Conservation (phyloP, 106 monocot species). For the Agapanthus africanus region DNA sequence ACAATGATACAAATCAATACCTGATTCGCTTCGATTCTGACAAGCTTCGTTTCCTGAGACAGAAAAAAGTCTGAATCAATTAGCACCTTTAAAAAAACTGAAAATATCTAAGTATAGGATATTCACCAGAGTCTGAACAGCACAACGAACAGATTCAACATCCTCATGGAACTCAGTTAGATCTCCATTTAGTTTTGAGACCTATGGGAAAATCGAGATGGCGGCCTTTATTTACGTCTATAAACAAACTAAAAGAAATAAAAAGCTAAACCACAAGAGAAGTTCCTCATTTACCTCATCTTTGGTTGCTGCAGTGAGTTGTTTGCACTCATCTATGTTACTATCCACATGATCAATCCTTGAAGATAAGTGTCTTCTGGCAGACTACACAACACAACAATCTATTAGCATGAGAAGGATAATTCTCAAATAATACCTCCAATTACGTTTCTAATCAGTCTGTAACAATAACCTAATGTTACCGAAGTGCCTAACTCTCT, state of each 20-base stretch:
- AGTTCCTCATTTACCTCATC: conserved; percentile 28
- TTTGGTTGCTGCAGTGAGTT: conserved; percentile 41
- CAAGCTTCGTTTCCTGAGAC: conserved; percentile 53
- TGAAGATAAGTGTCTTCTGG: conserved; percentile 47
- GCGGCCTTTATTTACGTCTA: not conserved
- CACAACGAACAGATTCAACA: conserved; percentile 50
- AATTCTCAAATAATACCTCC: too few species aligned
- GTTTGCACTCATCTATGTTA: conserved; percentile 46
- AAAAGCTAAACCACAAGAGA: not conserved
- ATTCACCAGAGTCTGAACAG: conserved; percentile 51
- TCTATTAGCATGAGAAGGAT: too few species aligned
- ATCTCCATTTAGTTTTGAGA: conserved; percentile 37
- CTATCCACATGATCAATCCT: conserved; percentile 59
- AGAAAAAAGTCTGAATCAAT: conserved; percentile 14
- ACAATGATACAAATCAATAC: conserved; percentile 16
- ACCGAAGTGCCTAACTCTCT: too few species aligned
- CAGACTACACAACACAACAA: conserved; percentile 43
- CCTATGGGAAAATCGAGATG: conserved; percentile 22
- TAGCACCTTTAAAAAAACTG: not conserved
- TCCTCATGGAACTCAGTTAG: conserved; percentile 40
- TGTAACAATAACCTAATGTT: too few species aligned
- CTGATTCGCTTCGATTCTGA: conserved; percentile 39
- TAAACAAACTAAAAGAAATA: not conserved
- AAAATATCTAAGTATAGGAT: not conserved
- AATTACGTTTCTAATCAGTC: not conserved